Percentiles rank a stretch among this genome's conserved stretches.
phyloP scores from a whole-genome alignment of 2,329 filamentous ascomycete genomes.

The Fusarium algeriense region DNA sequence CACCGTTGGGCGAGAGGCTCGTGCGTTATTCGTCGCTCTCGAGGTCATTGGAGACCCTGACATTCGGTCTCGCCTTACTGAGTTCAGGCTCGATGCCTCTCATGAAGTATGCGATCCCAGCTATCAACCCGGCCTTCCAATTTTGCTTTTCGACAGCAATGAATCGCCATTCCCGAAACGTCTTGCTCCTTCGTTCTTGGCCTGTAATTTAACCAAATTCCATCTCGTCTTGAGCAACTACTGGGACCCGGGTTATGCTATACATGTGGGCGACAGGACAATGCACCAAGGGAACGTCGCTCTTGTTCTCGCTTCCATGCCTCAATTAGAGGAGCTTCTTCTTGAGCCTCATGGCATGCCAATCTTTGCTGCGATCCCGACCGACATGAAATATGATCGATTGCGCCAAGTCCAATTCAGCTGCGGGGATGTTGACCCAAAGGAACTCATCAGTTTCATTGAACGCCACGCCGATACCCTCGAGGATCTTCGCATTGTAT shows the following conservation, averaged over 20 bases:
- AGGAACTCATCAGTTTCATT: not conserved
- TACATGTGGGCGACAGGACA: not conserved
- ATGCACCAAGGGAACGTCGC: not conserved
- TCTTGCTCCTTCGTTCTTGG: not conserved
- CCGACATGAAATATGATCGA: not conserved
- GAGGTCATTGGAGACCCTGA: not conserved
- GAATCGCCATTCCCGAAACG: fast-evolving
- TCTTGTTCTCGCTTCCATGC: not conserved
- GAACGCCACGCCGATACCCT: not conserved
- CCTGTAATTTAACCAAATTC: not conserved
- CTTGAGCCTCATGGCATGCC: not conserved
- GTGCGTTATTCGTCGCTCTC: not conserved
- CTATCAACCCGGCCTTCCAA: not conserved
- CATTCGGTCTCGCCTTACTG: not conserved
- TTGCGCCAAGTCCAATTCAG: fast-evolving
- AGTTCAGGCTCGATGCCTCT: not conserved
- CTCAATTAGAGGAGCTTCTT: not conserved
- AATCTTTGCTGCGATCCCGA: not conserved
- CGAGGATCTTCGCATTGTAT: fast-evolving
- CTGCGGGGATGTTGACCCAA: not conserved
- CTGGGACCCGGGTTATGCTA: not conserved
- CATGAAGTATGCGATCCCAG: fast-evolving
- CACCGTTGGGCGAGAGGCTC: not conserved
- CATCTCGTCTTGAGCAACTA: not conserved
- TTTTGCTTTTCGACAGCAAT: fast-evolving